phyloP scores from a whole-genome alignment of 2,329 filamentous ascomycete species.

The Aspergillus sojae region DNA sequence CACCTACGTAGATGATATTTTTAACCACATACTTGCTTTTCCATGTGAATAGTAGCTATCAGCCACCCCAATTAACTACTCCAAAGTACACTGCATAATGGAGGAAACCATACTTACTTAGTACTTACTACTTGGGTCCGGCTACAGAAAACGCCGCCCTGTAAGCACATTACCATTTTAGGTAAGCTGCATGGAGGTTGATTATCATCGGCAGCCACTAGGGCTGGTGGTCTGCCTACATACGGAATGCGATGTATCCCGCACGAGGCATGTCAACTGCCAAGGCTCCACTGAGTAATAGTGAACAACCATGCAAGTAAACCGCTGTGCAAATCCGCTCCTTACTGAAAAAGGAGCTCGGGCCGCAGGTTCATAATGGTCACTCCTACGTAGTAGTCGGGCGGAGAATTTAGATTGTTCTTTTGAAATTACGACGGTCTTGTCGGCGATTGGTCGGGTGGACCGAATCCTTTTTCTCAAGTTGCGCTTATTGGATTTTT shows the following conservation, averaged over 20 bases:
- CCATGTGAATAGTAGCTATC: not conserved
- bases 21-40: not conserved
- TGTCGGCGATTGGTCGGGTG: constrained; percentile 6
- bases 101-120: not conserved
- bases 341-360: constrained; percentile 18
- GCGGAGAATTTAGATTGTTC: constrained; percentile 11
- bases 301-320: constrained; percentile 15
- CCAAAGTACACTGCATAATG: not conserved
- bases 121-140: constrained; percentile 2
- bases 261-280: constrained; percentile 9
- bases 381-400: not conserved
- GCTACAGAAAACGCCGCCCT: not conserved
- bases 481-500: not conserved
- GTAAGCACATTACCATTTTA: constrained; percentile 21
- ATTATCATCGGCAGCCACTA: constrained; percentile 26
- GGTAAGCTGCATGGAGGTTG: constrained; percentile 23
- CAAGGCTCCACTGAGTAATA: constrained; percentile 7
- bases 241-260: constrained; percentile 4
- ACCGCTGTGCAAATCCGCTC: constrained; percentile 9
- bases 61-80: not conserved
- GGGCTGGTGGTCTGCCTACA: constrained; percentile 12
- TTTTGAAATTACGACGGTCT: constrained; percentile 14
- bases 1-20: not conserved
- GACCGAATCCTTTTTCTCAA: constrained; percentile 1
- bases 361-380: constrained; percentile 20